Percentiles rank a stretch among this genome's conserved stretches.
Evolutionary conservation across 345 rosid species (phyloP).

Genomic region (Pugionium cornutum): DNA sequence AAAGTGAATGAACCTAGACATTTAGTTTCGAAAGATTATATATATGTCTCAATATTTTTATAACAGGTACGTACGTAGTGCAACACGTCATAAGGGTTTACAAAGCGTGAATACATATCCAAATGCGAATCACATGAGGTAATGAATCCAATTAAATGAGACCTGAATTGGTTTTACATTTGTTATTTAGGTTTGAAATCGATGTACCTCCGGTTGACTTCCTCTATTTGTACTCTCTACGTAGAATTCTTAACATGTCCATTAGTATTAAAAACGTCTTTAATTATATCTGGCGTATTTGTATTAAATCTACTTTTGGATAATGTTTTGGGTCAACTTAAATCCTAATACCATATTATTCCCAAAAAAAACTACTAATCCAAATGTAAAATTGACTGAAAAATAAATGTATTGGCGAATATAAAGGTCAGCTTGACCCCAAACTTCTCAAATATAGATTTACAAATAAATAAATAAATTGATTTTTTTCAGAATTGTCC

Average conservation of each 20-base stretch:
- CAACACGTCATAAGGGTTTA: background rate
- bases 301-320: background rate
- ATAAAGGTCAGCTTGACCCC: too few relatives aligned
- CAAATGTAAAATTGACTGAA: too few relatives aligned
- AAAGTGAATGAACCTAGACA: background rate
- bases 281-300: background rate
- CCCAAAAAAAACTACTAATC: too few relatives aligned
- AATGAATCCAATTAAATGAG: background rate
- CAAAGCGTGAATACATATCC: constrained; percentile 1
- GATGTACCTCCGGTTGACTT: background rate
- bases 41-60: background rate
- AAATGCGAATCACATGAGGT: background rate
- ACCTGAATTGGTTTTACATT: background rate
- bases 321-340: background rate
- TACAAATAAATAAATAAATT: too few relatives aligned
- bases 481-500: too few relatives aligned
- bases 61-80: background rate
- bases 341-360: too few relatives aligned
- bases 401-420: too few relatives aligned
- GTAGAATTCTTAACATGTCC: background rate
- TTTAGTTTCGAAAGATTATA: background rate
- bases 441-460: too few relatives aligned
- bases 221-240: background rate
- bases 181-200: background rate
- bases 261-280: background rate